A percentile compares a stretch with the other conserved stretches of the same genome.
Evolutionary conservation across 108 stramenopile genomes (phyloP).

Genomic region (Cyclostephanos tholiformis): DNA sequence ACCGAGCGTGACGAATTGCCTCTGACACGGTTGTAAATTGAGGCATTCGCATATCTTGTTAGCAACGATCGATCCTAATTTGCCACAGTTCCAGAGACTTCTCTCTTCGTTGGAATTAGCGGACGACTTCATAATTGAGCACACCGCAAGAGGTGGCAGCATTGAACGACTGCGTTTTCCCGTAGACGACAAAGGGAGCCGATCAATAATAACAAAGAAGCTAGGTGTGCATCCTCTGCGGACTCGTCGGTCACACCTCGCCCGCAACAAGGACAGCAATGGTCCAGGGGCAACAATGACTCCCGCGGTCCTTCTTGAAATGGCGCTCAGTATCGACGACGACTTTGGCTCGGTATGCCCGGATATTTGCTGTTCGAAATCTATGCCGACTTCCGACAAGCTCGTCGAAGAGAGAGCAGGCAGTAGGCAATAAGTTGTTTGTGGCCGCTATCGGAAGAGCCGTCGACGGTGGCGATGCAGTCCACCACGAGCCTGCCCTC

Average conservation of each 20-base stretch:
- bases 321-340: too few relatives aligned
- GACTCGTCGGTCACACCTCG: conserved; percentile 48
- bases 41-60: conserved; percentile 64
- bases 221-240: conserved; percentile 70
- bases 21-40: conserved; percentile 71
- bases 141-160: conserved; percentile 49
- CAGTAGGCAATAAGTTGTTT: conserved; percentile 67
- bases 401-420: conserved; percentile 56
- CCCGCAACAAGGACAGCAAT: conserved; percentile 56
- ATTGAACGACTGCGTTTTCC: conserved; percentile 67
- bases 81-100: conserved; percentile 53
- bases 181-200: conserved; percentile 77
- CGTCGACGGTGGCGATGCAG: conserved; percentile 54
- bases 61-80: conserved; percentile 56
- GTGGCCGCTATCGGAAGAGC: conserved; percentile 19
- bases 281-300: conserved; percentile 59
- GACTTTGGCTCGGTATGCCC: neutral
- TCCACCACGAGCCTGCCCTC: conserved; percentile 46
- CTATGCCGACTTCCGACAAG: conserved; percentile 48
- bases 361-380: conserved; percentile 7
- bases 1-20: conserved; percentile 55
- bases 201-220: conserved; percentile 62
- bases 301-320: conserved; percentile 1
- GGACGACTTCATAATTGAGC: conserved; percentile 20
- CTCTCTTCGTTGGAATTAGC: conserved; percentile 5